phyloP scores from a whole-genome alignment of 1,284 basidiomycete species.

The Xanthoconium separans region DNA sequence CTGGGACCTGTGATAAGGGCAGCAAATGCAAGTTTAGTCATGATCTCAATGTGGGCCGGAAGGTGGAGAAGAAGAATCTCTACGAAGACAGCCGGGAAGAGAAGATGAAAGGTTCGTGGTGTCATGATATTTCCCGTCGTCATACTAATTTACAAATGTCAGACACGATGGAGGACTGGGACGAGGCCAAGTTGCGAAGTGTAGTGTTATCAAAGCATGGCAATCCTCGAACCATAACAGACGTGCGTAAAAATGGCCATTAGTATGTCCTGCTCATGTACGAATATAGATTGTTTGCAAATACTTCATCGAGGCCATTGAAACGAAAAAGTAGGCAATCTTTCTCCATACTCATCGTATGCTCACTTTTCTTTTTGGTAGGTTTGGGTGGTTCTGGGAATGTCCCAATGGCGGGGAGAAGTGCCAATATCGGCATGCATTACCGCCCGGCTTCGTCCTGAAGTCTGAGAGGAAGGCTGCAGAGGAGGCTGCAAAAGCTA shows the following conservation, averaged over 20 bases:
- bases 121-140: not conserved
- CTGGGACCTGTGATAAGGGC: constrained; percentile 87
- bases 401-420: constrained; percentile 79
- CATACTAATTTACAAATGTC: constrained; percentile 9
- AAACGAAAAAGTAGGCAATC: constrained; percentile 75
- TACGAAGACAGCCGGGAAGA: constrained; percentile 90
- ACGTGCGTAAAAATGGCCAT: constrained; percentile 52
- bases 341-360: constrained; percentile 5
- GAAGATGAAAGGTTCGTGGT: constrained; percentile 64
- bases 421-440: constrained; percentile 94
- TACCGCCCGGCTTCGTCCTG: constrained; percentile 94
- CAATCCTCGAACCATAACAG: constrained; percentile 91
- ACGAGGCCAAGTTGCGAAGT: constrained; percentile 86
- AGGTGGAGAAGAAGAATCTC: constrained; percentile 95
- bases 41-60: constrained; percentile 84
- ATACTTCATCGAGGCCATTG: constrained; percentile 95
- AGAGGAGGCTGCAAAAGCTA: constrained; percentile 85
- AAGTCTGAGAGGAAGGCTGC: constrained; percentile 88
- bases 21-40: constrained; percentile 97
- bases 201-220: constrained; percentile 90
- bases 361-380: constrained; percentile 26
- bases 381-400: constrained; percentile 93
- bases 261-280: constrained; percentile 5
- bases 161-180: constrained; percentile 99
- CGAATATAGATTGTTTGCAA: constrained; percentile 89